Evolutionary conservation across 768 basidiomycete genomes (phyloP), one percentile per base, ranked within the genome.

Genomic region (Rickenella mellea): DNA sequence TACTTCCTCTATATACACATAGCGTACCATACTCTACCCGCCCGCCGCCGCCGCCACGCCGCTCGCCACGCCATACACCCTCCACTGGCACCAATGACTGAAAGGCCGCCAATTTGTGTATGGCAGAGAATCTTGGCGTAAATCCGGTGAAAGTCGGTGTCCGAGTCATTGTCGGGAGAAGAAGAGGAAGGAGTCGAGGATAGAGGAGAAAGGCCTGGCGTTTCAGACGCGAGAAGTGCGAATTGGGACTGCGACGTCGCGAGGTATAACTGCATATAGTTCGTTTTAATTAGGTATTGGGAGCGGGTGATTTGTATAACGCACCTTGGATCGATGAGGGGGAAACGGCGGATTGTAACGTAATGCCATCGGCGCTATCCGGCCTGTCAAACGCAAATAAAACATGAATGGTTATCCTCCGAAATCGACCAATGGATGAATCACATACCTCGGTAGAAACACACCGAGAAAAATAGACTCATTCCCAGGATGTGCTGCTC

Each of bases 291-390:
- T n/a, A n/a, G n/a, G n/a, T n/a, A n/a, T n/a, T n/a, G n/a, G n/a
- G n/a, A n/a, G n/a, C n/a, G n/a, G n/a, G n/a, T n/a, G n/a, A n/a
- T n/a, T n/a, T n/a, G n/a, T 21, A 17, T 39, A 6, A 50, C 65
- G 6, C 40, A 67, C 68, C 60, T 61, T 15, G 71, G 72, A 42
- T 73, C 65, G 12, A 73, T 61, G 26, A 64, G 14, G 1, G 71
- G 71, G 68, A 67, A 31, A 67, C 50, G 1, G 56, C 46, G 1
- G 71, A 71, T 27, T 59, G 59, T n/a, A 73, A 52, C 24, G 56
- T 42, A 37, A 74, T 41, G 6, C 51, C 63, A 5, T 73, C 71
- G 4, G 53, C 45, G 46, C 70, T 71, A 30, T 64, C 68, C 17
- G 72, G 71, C 49, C 72, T 72, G 35, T 15, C 24, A 69, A 39